Conservation (phyloP, 176 grass and related monocot genomes). For the Triticum dicoccoides region DNA sequence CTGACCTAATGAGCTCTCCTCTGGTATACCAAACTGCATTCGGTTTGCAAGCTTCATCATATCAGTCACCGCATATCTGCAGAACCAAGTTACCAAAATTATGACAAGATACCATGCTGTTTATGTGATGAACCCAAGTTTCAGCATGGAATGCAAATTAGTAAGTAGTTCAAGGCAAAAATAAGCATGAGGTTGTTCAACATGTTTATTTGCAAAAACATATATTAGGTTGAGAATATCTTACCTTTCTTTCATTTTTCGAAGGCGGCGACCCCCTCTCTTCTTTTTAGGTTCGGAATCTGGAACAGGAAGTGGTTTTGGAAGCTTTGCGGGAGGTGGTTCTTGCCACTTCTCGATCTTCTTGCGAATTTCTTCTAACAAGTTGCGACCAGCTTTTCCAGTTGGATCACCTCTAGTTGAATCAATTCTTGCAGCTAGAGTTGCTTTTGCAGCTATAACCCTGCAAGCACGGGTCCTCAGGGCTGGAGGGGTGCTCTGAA, state of each 20-base stretch:
- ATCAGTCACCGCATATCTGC: conserved; percentile 86
- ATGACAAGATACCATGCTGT: not conserved
- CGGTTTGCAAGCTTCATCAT: conserved; percentile 88
- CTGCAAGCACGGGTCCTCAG: conserved; percentile 65
- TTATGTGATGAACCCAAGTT: not conserved
- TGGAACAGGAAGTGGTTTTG: conserved; percentile 82
- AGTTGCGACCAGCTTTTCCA: conserved; percentile 72
- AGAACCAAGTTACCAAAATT: not conserved
- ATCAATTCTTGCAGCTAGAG: conserved; percentile 73
- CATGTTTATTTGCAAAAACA: not conserved
- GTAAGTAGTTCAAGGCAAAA: not conserved
- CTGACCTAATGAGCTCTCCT: conserved; percentile 90
- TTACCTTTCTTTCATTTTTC: conserved; percentile 94
- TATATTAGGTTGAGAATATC: not conserved
- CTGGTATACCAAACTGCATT: conserved; percentile 82
- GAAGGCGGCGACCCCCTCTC: conserved; percentile 57
- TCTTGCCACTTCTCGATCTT: conserved; percentile 96
- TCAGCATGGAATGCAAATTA: not conserved
- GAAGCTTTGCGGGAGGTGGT: conserved; percentile 77
- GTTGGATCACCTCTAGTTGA: conserved; percentile 87
- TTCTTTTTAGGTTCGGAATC: conserved; percentile 83
- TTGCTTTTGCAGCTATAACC: conserved; percentile 74
- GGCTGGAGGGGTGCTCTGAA: conserved; percentile 75
- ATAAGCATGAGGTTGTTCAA: not conserved
- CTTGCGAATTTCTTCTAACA: conserved; percentile 67